Evolutionary conservation across 148 eudicot genomes (phyloP).

Genomic region (Vaccinium macrocarpon): DNA sequence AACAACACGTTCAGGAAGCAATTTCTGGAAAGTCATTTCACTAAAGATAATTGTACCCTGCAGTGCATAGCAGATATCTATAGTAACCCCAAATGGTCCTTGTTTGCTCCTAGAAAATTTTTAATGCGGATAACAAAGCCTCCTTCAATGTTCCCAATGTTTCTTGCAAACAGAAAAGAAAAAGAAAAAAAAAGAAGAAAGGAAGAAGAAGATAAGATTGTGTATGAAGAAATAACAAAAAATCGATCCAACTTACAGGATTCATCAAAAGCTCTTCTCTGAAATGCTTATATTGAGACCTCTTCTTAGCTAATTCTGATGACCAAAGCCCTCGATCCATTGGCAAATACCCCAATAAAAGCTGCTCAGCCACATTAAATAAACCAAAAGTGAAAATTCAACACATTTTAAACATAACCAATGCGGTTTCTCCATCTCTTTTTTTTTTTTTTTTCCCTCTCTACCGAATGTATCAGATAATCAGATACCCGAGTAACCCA

Average conservation of each 20-base stretch:
- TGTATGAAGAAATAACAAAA: not conserved
- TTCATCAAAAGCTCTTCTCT: constrained; percentile 91
- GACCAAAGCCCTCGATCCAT: constrained; percentile 76
- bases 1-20: not conserved
- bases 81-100: not conserved
- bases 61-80: not conserved
- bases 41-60: not conserved
- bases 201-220: not conserved
- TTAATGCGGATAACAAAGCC: not conserved
- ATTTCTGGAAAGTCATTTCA: not conserved
- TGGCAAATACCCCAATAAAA: constrained; percentile 80
- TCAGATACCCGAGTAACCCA: not conserved
- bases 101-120: not conserved
- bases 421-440: not conserved
- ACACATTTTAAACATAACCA: not conserved
- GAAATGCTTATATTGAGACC: constrained; percentile 78
- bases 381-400: not conserved
- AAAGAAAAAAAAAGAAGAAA: too few species aligned
- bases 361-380: constrained; percentile 39
- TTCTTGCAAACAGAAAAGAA: too few species aligned
- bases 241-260: constrained; percentile 61
- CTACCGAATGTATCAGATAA: not conserved
- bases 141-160: not conserved
- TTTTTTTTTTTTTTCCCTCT: not conserved
- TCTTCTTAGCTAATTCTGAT: constrained; percentile 79